Evolutionary conservation across 2,329 filamentous ascomycete species (phyloP).

Genomic region (Fusarium sp.): DNA sequence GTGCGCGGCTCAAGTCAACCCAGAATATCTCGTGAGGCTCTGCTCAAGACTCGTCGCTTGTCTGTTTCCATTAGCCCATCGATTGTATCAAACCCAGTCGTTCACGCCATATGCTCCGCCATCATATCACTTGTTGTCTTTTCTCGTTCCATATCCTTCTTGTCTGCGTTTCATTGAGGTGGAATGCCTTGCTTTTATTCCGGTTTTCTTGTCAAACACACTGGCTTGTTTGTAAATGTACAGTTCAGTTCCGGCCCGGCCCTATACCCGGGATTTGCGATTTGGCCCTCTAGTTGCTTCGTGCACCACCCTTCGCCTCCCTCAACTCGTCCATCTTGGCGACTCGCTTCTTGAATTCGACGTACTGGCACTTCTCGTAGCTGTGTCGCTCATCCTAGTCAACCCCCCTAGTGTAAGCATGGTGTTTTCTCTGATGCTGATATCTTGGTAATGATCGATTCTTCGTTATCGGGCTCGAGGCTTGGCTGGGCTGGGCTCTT

Average conservation of each 20-base stretch:
- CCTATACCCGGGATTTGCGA: slow-evolving; percentile 24
- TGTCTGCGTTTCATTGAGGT: slow-evolving; percentile 33
- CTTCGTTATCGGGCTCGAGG: slow-evolving; percentile 7
- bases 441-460: slow-evolving; percentile 31
- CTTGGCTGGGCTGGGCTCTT: slow-evolving; percentile 18
- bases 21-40: slow-evolving; percentile 42
- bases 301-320: slow-evolving; percentile 83
- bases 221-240: slow-evolving; percentile 51
- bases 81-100: slow-evolving; percentile 34
- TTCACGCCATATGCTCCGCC: slow-evolving; percentile 41
- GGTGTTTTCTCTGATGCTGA: slow-evolving; percentile 21
- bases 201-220: slow-evolving; percentile 43
- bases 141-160: slow-evolving; percentile 6
- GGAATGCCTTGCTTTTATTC: slow-evolving; percentile 48
- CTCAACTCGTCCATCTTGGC: slow-evolving; percentile 98
- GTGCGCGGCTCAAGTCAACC: slow-evolving; percentile 37
- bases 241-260: slow-evolving; percentile 49
- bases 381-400: slow-evolving; percentile 91
- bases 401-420: slow-evolving; percentile 42
- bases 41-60: slow-evolving; percentile 36
- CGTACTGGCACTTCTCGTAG: slow-evolving; percentile 99
- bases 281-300: slow-evolving; percentile 78
- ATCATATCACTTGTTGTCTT: slow-evolving; percentile 30
- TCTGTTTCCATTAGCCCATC: slow-evolving; percentile 47
- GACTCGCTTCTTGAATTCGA: slow-evolving; percentile 98